Conservation (phyloP, 306 rosid species). For the Prunus salicina region DNA sequence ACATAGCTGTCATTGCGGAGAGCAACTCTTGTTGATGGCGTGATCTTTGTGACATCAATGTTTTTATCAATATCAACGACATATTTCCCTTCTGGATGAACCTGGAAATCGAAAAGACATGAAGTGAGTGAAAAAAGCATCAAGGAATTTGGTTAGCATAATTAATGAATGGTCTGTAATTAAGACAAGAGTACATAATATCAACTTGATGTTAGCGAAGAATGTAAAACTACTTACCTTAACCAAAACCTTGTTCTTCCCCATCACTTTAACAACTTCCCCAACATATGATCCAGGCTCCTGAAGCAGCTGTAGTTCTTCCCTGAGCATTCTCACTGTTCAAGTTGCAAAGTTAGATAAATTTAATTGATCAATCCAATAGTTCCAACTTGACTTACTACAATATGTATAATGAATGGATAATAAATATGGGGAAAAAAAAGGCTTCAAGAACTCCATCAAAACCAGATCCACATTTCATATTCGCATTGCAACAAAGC, state of each 20-base stretch:
- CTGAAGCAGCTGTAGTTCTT: slow-evolving; percentile 96
- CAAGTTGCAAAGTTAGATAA: slow-evolving; percentile 8
- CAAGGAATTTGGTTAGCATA: not conserved
- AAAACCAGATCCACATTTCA: not conserved
- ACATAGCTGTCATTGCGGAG: slow-evolving; percentile 98
- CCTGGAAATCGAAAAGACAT: slow-evolving; percentile 37
- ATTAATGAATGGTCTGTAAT: too few relatives aligned
- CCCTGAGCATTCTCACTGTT: slow-evolving; percentile 98
- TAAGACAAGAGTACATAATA: not conserved
- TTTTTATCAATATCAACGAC: slow-evolving; percentile 95
- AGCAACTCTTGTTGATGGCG: slow-evolving; percentile 97
- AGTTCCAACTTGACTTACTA: not conserved
- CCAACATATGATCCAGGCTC: slow-evolving; percentile 99
- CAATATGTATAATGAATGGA: not conserved
- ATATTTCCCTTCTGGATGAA: slow-evolving; percentile 97
- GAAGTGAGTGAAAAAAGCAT: not conserved
- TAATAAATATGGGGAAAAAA: not conserved
- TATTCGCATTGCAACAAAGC: not conserved
- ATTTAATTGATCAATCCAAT: not conserved
- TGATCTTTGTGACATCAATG: slow-evolving; percentile 93
- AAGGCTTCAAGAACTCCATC: not conserved
- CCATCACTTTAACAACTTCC: slow-evolving; percentile 99
- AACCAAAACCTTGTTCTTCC: slow-evolving; percentile 93
- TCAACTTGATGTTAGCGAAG: too few relatives aligned
- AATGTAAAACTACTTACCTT: slow-evolving; percentile 49